Evolutionary conservation across 108 stramenopile species (phyloP).

Genomic region (Cyclotella atomus): DNA sequence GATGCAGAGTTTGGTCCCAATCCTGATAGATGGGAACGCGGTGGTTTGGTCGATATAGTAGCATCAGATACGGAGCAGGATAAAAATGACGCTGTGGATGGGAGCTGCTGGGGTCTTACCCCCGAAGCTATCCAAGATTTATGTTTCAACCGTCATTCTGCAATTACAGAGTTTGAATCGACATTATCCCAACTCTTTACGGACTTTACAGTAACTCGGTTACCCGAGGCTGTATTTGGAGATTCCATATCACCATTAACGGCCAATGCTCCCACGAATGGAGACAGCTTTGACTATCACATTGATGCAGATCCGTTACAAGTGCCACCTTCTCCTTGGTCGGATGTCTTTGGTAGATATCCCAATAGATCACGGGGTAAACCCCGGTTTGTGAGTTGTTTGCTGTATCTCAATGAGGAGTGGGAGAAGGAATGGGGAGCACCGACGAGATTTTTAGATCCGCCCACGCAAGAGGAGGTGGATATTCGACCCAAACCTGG

Average conservation of each 20-base stretch:
- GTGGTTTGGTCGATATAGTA: constrained; percentile 56
- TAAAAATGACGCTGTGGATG: not conserved
- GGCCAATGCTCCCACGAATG: constrained; percentile 70
- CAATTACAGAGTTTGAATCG: constrained; percentile 62
- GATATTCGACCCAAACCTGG: constrained; percentile 59
- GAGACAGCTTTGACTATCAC: constrained; percentile 66
- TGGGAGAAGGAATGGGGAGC: constrained; percentile 74
- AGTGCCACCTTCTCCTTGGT: constrained; percentile 68
- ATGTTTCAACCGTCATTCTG: constrained; percentile 61
- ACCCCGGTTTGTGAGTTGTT: constrained; percentile 73
- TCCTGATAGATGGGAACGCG: constrained; percentile 65
- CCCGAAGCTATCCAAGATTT: constrained; percentile 65
- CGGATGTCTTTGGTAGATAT: constrained; percentile 74
- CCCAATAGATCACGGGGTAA: constrained; percentile 65
- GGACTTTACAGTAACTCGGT: constrained; percentile 53
- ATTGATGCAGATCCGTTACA: constrained; percentile 76
- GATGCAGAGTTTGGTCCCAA: constrained; percentile 56
- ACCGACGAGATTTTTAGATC: constrained; percentile 69
- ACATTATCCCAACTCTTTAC: constrained; percentile 57
- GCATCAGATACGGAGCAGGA: no score
- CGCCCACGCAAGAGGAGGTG: constrained; percentile 53
- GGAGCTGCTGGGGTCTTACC: constrained; percentile 59
- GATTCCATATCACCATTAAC: constrained; percentile 66
- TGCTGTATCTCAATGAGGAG: constrained; percentile 70
- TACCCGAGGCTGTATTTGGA: constrained; percentile 71